Percentiles rank a stretch among this genome's conserved stretches.
Conservation (phyloP, 1,139 yeast species). For the Williopsis jadinii region DNA sequence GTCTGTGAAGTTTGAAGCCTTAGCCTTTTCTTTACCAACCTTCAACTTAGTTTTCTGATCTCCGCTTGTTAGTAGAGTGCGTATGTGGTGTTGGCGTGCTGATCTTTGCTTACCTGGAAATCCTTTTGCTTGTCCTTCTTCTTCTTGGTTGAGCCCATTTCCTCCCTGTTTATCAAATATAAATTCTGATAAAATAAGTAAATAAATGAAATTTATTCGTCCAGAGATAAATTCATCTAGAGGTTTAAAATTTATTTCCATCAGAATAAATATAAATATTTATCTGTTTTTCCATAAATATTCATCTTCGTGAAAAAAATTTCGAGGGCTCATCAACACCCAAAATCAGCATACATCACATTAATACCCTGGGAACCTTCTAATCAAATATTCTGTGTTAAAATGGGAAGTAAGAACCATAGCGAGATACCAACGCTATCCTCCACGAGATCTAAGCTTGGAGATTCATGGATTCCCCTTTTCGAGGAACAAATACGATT, state of each 20-base stretch:
- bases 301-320: too few species aligned
- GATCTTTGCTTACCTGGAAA: constrained; percentile 35
- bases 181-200: too few species aligned
- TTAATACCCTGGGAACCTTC: too few species aligned
- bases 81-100: background rate
- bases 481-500: constrained; percentile 30
- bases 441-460: constrained; percentile 32
- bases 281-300: too few species aligned
- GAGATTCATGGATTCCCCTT: constrained; percentile 61
- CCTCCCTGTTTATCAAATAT: too few species aligned
- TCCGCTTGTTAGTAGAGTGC: constrained; percentile 3
- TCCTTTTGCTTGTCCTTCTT: constrained; percentile 67
- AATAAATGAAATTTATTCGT: too few species aligned
- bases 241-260: too few species aligned
- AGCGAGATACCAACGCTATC: constrained; percentile 13
- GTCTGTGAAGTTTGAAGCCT: constrained; percentile 72
- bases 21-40: constrained; percentile 78
- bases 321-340: too few species aligned
- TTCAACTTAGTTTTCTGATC: constrained; percentile 63
- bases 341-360: too few species aligned
- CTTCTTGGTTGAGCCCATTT: constrained; percentile 39
- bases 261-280: too few species aligned
- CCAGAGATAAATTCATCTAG: too few species aligned
- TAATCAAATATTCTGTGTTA: too few species aligned
- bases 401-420: background rate